Evolutionary conservation across 2,329 filamentous ascomycete genomes (phyloP), one percentile per base, ranked within the genome.

Genomic region (Talaromyces sp.): DNA sequence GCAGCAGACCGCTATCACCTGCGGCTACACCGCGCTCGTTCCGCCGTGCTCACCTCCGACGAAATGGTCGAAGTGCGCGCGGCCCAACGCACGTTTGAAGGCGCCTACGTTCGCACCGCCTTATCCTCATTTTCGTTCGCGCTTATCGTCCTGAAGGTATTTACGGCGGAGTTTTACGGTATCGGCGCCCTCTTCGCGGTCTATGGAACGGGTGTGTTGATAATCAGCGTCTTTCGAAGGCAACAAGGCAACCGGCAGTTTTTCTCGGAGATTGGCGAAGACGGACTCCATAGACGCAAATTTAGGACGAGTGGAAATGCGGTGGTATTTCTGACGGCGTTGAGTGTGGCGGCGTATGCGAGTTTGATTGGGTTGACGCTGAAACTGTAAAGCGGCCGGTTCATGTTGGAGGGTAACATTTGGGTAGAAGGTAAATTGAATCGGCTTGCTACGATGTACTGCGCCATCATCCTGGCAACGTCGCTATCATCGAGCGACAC

Each of bases 111-210:
- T 72, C 90, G 95, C 65, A 99, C 95, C 0, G 93, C 93, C 2
- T 86, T 99, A 21, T 91, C 91, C 2, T 93, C 98, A 72, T 98
- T 98, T 80, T 93, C 90, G 62, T 98, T 99, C 76, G 88, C 93
- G 21, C 87, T 99, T 57, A 88, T 99, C 66, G 91, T 99, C 59
- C 86, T 96, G 68, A 96, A 96, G 80, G 96, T 99, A 76, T 98
- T 99, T 80, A 97, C 92, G 8, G 85, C 88, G 59, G 95, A 98
- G 73, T 98, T 99, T 81, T 98, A 98, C 78, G 87, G 89, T 68
- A 96, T 97, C 66, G 95, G 95, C n/a, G 95, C 95, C 6, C 82
- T 99, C 35, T 97, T 97, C 74, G 93, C 95, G 48, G 88, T 92
- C 56, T 98, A 98, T 72, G 95, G 93, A 12, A 87, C 88, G 3